Evolutionary conservation across 2,329 filamentous ascomycete genomes (phyloP), one percentile per base, ranked within the genome.

Genomic region (Beauveria medogensis): DNA sequence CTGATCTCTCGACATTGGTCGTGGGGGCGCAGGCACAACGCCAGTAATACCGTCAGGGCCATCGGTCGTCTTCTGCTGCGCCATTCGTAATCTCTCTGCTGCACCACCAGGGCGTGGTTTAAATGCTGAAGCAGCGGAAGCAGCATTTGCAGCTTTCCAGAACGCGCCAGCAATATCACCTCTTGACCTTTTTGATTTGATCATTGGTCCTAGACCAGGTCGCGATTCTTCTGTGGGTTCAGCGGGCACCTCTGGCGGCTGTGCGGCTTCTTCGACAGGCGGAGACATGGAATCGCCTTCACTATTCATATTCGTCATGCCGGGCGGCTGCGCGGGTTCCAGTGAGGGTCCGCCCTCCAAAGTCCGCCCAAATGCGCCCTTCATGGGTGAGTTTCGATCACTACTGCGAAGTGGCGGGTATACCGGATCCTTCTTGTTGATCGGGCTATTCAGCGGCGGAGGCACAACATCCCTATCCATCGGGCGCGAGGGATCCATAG

Each of bases 141-240:
- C 81, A 43, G 73, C 85, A 60, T 81, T 85, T 0, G 91, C 91
- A 26, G 91, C 91, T 73, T 91, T 95, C 75, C 90, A 89, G 63
- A 97, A 84, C 6, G 84, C 82, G 41, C 84, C 87, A 22, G 90
- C 90, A 67, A 94, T 80, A 61, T 94, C 87, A n/a, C 80, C 82
- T 64, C 82, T 86, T 1, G 86, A 87, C 63, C 83, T 84, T 70
- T 90, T 91, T 64, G 88, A 85, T 73, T 91, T 93, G 68, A 97
- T 88, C 92, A 96, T 96, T 2, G 92, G 91, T 0, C 91, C 91
- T 7, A 96, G 80, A 1, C 91, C 92, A 20, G 91, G 91, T n/a
- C 90, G 76, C 7, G 64, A 69, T 2, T 81, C 78, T 57, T 80
- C 77, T 1, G 22, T 9, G 2, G 57, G 22, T 34, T 60, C 57